phyloP scores from a whole-genome alignment of 148 eudicot genomes.

The Rhododendron simsii region DNA sequence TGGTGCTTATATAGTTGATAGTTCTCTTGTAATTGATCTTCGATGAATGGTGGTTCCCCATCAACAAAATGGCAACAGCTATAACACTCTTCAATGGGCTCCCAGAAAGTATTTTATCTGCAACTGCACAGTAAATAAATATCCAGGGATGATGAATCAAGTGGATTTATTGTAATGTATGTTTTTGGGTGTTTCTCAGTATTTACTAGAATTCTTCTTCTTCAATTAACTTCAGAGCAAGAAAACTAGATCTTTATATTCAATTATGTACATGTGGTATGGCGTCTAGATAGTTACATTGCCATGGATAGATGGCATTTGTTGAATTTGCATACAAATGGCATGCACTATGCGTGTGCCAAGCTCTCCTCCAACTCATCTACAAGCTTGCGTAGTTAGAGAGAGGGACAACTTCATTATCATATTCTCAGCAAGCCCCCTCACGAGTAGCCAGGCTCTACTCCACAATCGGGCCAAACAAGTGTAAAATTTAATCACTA shows the following conservation, averaged over 20 bases:
- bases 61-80: neutral
- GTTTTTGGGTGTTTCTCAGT: neutral
- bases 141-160: neutral
- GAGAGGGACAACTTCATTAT: too few species aligned
- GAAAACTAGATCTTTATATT: neutral
- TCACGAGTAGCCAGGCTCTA: too few species aligned
- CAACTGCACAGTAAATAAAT: neutral
- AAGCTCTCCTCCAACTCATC: too few species aligned
- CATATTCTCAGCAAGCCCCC: too few species aligned
- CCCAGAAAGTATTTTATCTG: neutral
- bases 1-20: neutral
- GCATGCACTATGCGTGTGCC: neutral
- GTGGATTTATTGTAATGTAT: neutral
- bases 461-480: too few species aligned
- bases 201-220: neutral
- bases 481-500: too few species aligned
- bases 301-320: neutral
- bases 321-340: neutral
- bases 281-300: neutral
- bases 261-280: neutral
- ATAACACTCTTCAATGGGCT: neutral
- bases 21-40: neutral
- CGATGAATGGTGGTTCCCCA: neutral
- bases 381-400: too few species aligned
- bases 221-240: neutral